Percentiles rank a stretch among this genome's conserved stretches.
Evolutionary conservation across 768 basidiomycete genomes (phyloP).

Genomic region (Termitomyces sp.): DNA sequence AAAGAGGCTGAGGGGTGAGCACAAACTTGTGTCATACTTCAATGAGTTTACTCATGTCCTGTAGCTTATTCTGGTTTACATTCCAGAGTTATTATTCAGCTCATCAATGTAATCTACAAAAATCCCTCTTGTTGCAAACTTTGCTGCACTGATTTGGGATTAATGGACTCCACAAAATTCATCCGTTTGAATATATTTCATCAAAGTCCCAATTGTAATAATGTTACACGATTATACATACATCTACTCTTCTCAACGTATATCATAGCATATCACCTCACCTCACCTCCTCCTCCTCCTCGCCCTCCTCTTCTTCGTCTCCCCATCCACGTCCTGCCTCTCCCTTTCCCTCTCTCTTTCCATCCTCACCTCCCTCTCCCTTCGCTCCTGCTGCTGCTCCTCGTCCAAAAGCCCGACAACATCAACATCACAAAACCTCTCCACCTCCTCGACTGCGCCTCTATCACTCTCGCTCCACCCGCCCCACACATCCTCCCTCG

Average conservation of each 20-base stretch:
- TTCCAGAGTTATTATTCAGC: too few species aligned
- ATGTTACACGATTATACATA: not conserved
- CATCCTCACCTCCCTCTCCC: not conserved
- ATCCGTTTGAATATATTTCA: not conserved
- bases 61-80: too few species aligned
- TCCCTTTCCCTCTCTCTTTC: not conserved
- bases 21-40: too few species aligned
- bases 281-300: not conserved
- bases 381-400: constrained; percentile 18
- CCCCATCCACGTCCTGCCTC: not conserved
- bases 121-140: too few species aligned
- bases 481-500: constrained; percentile 25
- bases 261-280: not conserved
- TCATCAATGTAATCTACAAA: too few species aligned
- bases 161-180: not conserved
- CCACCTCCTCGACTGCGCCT: constrained; percentile 44
- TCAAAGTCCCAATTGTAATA: not conserved
- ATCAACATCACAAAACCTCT: constrained; percentile 44
- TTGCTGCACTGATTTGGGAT: too few species aligned
- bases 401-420: constrained; percentile 36
- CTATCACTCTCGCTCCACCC: constrained; percentile 44
- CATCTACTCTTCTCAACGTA: not conserved
- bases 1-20: too few species aligned
- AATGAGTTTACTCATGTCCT: too few species aligned
- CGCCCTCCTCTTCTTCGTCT: not conserved